Evolutionary conservation across 2,329 filamentous ascomycete genomes (phyloP).

Genomic region (Leptographium wingfieldii): DNA sequence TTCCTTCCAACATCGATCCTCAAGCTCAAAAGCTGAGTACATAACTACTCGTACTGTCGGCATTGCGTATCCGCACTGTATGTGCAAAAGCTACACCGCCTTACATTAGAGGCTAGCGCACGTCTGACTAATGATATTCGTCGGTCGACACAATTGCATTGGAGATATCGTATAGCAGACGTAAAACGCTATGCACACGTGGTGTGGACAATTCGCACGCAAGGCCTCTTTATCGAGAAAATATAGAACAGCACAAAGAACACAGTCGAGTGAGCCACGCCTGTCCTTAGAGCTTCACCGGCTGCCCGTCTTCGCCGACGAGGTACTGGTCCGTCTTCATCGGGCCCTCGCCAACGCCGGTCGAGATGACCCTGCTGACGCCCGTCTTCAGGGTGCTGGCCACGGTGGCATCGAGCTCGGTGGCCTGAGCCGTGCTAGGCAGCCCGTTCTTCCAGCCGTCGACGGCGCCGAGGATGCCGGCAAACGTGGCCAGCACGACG

Average conservation of each 20-base stretch:
- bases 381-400: conserved; percentile 59
- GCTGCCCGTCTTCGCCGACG: conserved; percentile 52
- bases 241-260: background rate
- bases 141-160: background rate
- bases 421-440: conserved; percentile 35
- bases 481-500: conserved; percentile 66
- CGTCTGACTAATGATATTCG: too few relatives aligned
- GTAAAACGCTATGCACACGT: background rate
- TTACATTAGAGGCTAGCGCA: too few relatives aligned
- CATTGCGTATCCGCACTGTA: too few relatives aligned
- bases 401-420: conserved; percentile 53
- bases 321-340: conserved; percentile 66
- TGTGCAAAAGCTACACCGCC: too few relatives aligned
- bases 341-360: conserved; percentile 82
- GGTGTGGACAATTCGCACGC: background rate
- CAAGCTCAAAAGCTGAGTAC: too few relatives aligned
- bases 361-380: conserved; percentile 81
- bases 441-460: conserved; percentile 58
- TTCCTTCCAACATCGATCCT: too few relatives aligned
- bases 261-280: too few relatives aligned
- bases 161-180: background rate
- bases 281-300: conserved; percentile 7
- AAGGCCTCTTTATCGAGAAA: background rate
- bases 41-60: too few relatives aligned
- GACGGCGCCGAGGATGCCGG: conserved; percentile 48